These are phyloP conservation scores for Pseudonectria buxi DNA, from an alignment of 2,329 filamentous ascomycete species.

Conservation along the genomic window DNA sequence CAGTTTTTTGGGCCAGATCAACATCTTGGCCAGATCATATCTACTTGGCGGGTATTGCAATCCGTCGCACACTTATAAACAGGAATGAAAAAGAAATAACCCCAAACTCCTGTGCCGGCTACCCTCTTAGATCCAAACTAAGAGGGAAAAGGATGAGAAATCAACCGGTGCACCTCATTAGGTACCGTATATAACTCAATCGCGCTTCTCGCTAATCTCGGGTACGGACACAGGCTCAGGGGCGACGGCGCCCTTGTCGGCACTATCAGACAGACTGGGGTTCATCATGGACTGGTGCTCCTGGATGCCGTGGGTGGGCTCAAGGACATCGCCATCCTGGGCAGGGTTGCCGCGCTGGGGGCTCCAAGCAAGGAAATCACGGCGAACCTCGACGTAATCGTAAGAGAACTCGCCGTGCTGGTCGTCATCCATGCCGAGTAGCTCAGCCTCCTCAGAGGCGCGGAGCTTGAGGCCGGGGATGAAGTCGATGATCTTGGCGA, in stretches of 20 bases:
- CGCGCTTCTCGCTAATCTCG: conserved; percentile 10
- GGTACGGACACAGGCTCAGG: conserved; percentile 10
- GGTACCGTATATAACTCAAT: conserved; percentile 1
- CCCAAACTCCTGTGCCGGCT: conserved; percentile 21
- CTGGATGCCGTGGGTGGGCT: conserved; percentile 65
- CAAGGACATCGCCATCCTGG: conserved; percentile 48
- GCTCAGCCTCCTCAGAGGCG: conserved; percentile 73
- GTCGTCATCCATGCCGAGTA: conserved; percentile 84
- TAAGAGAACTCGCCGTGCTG: conserved; percentile 87
- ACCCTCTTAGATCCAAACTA: conserved; percentile 9
- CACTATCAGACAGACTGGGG: conserved; percentile 22
- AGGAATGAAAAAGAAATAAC: conserved; percentile 9
- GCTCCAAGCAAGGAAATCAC: conserved; percentile 84
- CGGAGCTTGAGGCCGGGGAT: conserved; percentile 74
- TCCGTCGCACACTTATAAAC: conserved; percentile 5
- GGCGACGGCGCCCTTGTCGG: conserved; percentile 17
- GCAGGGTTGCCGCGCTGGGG: conserved; percentile 63
- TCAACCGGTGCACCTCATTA: conserved; percentile 6
- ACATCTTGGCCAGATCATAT: conserved; percentile 3
- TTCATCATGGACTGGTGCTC: conserved; percentile 48
- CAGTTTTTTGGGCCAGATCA: too few relatives aligned
- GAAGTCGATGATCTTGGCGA: conserved; percentile 69
- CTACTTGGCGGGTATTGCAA: conserved; percentile 19
- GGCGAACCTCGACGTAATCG: conserved; percentile 83
- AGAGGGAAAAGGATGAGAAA: conserved; percentile 5